phyloP scores from a whole-genome alignment of 108 stramenopile species.

The Stephanodiscus minutulus region DNA sequence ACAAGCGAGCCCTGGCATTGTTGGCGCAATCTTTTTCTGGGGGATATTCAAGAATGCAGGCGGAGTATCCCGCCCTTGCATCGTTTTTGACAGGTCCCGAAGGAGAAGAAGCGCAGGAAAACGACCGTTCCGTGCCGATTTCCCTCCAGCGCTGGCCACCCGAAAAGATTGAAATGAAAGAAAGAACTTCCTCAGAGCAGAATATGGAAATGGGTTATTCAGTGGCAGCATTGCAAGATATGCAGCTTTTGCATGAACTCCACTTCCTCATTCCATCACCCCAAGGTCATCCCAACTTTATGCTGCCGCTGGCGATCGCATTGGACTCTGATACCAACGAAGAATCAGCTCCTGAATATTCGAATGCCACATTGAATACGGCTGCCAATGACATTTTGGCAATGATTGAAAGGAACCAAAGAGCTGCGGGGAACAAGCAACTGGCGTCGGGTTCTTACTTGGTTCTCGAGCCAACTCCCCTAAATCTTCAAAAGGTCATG shows the following conservation, averaged over 20 bases:
- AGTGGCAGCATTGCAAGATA: constrained; percentile 81
- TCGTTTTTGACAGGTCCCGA: constrained; percentile 26
- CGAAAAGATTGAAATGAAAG: constrained; percentile 73
- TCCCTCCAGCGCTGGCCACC: constrained; percentile 86
- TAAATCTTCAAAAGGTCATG: constrained; percentile 73
- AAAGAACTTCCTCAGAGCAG: constrained; percentile 47
- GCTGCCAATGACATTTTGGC: constrained; percentile 75
- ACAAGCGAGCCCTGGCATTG: constrained; percentile 47
- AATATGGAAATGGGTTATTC: constrained; percentile 75
- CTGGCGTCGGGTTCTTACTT: constrained; percentile 66
- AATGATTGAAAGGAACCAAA: constrained; percentile 72
- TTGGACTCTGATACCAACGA: constrained; percentile 51
- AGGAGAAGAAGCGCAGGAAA: constrained; percentile 26
- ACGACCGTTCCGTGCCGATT: constrained; percentile 59
- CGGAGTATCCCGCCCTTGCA: constrained; percentile 59
- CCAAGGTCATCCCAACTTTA: constrained; percentile 86
- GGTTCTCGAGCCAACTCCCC: constrained; percentile 78
- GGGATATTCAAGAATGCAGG: constrained; percentile 43
- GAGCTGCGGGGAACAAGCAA: constrained; percentile 58
- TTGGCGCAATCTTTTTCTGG: constrained; percentile 60
- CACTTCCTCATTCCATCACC: constrained; percentile 79
- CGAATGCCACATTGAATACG: constrained; percentile 31
- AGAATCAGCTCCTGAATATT: constrained; percentile 20
- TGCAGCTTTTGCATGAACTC: constrained; percentile 77
- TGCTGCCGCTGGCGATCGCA: constrained; percentile 79